Evolutionary conservation across 2,329 filamentous ascomycete species (phyloP).

Genomic region (Chaetomium sp.): DNA sequence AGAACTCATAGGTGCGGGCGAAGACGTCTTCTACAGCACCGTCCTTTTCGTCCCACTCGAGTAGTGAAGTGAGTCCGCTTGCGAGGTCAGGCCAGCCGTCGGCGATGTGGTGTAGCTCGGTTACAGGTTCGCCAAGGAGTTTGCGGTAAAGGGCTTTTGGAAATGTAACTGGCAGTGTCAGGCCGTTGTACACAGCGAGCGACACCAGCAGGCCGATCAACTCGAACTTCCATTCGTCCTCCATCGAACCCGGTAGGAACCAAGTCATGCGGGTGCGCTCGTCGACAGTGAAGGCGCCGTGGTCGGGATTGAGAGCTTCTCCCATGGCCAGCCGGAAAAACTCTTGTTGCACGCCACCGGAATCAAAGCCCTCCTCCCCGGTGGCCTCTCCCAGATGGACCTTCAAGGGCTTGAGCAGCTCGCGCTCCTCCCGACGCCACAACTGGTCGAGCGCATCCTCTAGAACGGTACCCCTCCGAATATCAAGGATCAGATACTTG

Average conservation of each 20-base stretch:
- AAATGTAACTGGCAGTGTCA: slow-evolving; percentile 88
- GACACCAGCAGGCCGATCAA: slow-evolving; percentile 85
- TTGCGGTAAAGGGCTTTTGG: slow-evolving; percentile 82
- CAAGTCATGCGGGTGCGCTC: slow-evolving; percentile 76
- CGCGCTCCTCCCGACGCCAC: slow-evolving; percentile 80
- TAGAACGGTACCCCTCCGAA: slow-evolving; percentile 68
- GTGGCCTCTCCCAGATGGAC: slow-evolving; percentile 80
- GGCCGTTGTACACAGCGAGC: slow-evolving; percentile 87
- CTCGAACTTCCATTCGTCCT: slow-evolving; percentile 88
- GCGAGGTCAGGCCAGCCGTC: slow-evolving; percentile 87
- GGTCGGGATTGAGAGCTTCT: slow-evolving; percentile 75
- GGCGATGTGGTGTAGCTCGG: slow-evolving; percentile 72
- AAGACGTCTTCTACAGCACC: slow-evolving; percentile 82
- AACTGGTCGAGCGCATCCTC: slow-evolving; percentile 81
- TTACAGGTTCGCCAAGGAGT: slow-evolving; percentile 69
- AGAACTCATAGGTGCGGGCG: slow-evolving; percentile 84
- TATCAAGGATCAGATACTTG: slow-evolving; percentile 70
- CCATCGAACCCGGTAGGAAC: slow-evolving; percentile 81
- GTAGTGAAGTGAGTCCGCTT: slow-evolving; percentile 70
- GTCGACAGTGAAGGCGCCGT: slow-evolving; percentile 81
- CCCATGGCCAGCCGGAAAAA: slow-evolving; percentile 86
- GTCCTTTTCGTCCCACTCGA: slow-evolving; percentile 74
- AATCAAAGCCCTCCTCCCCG: slow-evolving; percentile 88
- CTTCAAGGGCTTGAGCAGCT: slow-evolving; percentile 83
- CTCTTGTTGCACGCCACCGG: slow-evolving; percentile 93